A percentile compares a stretch with the other conserved stretches of the same genome.
Conservation (phyloP, 176 grass and related monocot genomes). For the Ampelocalamus luodianensis region DNA sequence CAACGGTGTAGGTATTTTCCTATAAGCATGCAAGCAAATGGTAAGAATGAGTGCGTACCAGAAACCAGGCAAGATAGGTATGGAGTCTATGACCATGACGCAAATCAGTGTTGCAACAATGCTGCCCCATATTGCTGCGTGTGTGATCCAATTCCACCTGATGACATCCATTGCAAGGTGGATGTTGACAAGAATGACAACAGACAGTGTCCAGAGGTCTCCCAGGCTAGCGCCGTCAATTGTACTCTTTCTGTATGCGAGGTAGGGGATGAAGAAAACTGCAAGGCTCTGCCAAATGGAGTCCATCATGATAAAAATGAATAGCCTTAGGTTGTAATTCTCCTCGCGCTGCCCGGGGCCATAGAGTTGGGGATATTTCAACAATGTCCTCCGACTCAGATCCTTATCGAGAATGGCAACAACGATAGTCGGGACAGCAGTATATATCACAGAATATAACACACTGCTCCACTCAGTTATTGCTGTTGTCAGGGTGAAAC, state of each 20-base stretch:
- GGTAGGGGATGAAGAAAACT: slow-evolving; percentile 85
- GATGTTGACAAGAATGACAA: slow-evolving; percentile 96
- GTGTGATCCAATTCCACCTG: slow-evolving; percentile 90
- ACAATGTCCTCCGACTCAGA: slow-evolving; percentile 76
- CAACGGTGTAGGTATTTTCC: slow-evolving; percentile 13
- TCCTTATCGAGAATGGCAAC: slow-evolving; percentile 95
- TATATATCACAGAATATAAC: slow-evolving; percentile 92
- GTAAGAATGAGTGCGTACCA: slow-evolving; percentile 55
- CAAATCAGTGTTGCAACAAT: slow-evolving; percentile 86
- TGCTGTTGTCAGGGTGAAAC: slow-evolving; percentile 79
- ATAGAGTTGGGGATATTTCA: slow-evolving; percentile 89
- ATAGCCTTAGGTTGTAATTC: slow-evolving; percentile 89
- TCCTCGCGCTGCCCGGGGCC: slow-evolving; percentile 81
- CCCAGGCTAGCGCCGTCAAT: slow-evolving; percentile 77
- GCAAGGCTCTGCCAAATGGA: slow-evolving; percentile 87
- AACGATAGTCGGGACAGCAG: slow-evolving; percentile 75
- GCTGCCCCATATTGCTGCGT: slow-evolving; percentile 88
- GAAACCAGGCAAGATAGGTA: slow-evolving; percentile 73
- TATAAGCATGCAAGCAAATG: slow-evolving; percentile 15
- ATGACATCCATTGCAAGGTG: slow-evolving; percentile 89
- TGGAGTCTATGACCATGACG: slow-evolving; percentile 81
- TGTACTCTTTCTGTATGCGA: slow-evolving; percentile 77
- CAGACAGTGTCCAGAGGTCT: slow-evolving; percentile 77
- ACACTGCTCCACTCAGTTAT: slow-evolving; percentile 95
- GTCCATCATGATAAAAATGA: slow-evolving; percentile 82